Evolutionary conservation across 2,329 filamentous ascomycete species (phyloP).

Genomic region (Trichoderma endophyticum): DNA sequence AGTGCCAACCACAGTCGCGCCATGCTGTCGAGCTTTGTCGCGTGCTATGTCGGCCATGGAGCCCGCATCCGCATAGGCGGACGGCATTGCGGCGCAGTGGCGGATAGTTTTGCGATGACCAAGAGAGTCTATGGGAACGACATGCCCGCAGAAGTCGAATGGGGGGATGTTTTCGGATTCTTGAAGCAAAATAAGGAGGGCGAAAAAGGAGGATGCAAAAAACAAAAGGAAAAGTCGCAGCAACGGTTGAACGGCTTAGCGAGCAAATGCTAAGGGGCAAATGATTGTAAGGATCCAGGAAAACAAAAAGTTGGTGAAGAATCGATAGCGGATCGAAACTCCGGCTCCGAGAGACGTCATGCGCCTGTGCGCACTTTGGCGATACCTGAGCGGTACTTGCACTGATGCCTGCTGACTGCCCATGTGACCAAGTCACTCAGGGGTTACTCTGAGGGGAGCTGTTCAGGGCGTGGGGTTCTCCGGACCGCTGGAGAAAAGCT

Average conservation of each 20-base stretch:
- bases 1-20: constrained; percentile 23
- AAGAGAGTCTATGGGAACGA: constrained; percentile 4
- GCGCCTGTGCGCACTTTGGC: background rate
- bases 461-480: constrained; percentile 7
- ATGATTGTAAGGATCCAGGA: background rate
- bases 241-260: background rate
- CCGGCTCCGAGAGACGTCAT: constrained; percentile 8
- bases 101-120: background rate
- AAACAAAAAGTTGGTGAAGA: background rate
- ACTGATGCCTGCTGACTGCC: background rate
- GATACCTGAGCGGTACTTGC: background rate
- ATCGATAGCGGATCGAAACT: constrained; percentile 3
- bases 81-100: constrained; percentile 47
- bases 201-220: background rate
- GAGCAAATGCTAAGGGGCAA: background rate
- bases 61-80: constrained; percentile 55
- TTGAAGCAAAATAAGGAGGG: background rate
- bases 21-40: constrained; percentile 31
- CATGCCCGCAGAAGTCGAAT: constrained; percentile 16
- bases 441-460: constrained; percentile 13
- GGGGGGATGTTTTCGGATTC: background rate
- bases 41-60: constrained; percentile 53
- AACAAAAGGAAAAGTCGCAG: background rate
- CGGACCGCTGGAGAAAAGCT: background rate
- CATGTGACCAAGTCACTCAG: background rate